Percentiles rank a stretch among this genome's conserved stretches.
Conservation (phyloP, 306 rosid species). For the Amphicarpaea edgeworthii region DNA sequence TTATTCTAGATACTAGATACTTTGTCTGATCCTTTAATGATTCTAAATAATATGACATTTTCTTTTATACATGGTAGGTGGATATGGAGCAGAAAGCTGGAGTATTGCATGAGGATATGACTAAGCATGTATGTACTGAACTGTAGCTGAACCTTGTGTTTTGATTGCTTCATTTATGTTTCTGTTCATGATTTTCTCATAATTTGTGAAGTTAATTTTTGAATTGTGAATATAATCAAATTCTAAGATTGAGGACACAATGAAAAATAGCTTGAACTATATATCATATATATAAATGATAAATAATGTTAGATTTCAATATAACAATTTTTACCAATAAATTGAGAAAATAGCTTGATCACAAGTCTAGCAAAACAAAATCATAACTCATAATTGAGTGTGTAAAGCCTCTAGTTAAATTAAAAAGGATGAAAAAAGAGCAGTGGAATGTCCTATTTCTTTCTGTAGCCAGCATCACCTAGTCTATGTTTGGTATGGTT, state of each 20-base stretch:
- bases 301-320: not conserved
- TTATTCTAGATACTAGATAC: not conserved
- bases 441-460: not conserved
- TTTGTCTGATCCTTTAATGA: slow-evolving; percentile 33
- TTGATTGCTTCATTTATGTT: slow-evolving; percentile 37
- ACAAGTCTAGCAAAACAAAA: not conserved
- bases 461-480: not conserved
- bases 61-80: slow-evolving; percentile 56
- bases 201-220: slow-evolving; percentile 23
- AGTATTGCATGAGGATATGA: slow-evolving; percentile 79
- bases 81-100: slow-evolving; percentile 78
- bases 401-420: not conserved
- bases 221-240: not conserved
- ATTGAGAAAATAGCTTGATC: not conserved
- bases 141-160: slow-evolving; percentile 19
- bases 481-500: not conserved
- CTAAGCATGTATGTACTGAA: slow-evolving; percentile 72
- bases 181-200: slow-evolving; percentile 28
- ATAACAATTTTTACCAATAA: not conserved
- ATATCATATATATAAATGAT: slow-evolving; percentile 2
- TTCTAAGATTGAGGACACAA: not conserved
- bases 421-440: not conserved
- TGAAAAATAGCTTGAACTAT: slow-evolving; percentile 9
- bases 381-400: not conserved
- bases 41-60: slow-evolving; percentile 35